Evolutionary conservation across 2,329 filamentous ascomycete genomes (phyloP).

Genomic region (Purpureocillium lavendulum): DNA sequence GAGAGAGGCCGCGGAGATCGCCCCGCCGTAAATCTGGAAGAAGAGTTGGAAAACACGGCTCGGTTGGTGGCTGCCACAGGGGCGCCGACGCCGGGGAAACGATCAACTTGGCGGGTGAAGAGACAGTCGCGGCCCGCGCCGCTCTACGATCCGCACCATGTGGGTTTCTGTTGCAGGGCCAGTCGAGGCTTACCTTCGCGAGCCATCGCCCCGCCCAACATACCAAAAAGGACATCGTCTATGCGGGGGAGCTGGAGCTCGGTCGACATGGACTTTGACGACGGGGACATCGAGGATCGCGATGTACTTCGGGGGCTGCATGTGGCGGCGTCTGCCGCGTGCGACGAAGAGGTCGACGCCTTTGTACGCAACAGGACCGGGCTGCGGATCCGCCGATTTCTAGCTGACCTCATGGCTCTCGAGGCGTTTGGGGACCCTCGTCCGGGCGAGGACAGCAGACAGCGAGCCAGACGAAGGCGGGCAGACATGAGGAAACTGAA

Average conservation of each 20-base stretch:
- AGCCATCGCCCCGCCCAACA: slow-evolving; percentile 20
- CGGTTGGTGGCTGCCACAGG: neutral
- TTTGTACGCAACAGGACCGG: slow-evolving; percentile 44
- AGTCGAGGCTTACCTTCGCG: slow-evolving; percentile 15
- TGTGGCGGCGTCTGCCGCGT: slow-evolving; percentile 47
- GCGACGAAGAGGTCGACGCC: slow-evolving; percentile 43
- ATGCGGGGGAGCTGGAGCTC: slow-evolving; percentile 15
- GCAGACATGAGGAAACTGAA: slow-evolving; percentile 26
- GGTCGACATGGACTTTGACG: slow-evolving; percentile 20
- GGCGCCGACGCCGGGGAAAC: neutral
- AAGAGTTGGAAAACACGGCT: slow-evolving; percentile 1
- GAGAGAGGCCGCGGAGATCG: neutral
- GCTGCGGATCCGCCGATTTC: slow-evolving; percentile 42
- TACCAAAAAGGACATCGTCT: slow-evolving; percentile 26
- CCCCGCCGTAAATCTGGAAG: neutral
- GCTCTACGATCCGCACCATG: slow-evolving; percentile 11
- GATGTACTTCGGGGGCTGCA: slow-evolving; percentile 47
- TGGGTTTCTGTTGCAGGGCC: slow-evolving; percentile 17
- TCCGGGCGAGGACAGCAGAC: slow-evolving; percentile 13
- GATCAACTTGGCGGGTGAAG: neutral
- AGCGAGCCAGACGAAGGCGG: slow-evolving; percentile 18
- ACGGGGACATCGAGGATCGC: slow-evolving; percentile 33
- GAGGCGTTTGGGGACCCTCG: slow-evolving; percentile 32
- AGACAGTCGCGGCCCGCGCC: slow-evolving; percentile 1
- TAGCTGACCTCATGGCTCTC: slow-evolving; percentile 44